phyloP scores from a whole-genome alignment of 805 yeast genomes.

The Candida ortonii region DNA sequence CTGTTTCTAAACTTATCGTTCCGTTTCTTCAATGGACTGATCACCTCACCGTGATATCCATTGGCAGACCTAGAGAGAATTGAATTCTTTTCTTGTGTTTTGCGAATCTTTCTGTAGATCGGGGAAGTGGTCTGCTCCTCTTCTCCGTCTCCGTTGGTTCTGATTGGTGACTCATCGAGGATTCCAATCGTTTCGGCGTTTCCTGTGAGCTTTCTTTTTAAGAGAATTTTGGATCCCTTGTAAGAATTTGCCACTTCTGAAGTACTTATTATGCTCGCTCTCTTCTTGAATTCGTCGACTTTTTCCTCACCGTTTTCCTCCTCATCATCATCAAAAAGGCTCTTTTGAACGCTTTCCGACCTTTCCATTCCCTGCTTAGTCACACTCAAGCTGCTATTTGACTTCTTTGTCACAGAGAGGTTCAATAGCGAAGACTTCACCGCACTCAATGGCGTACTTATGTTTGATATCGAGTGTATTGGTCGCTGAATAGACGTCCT shows the following conservation, averaged over 20 bases:
- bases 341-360: background rate
- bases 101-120: slow-evolving; percentile 18
- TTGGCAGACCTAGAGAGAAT: slow-evolving; percentile 5
- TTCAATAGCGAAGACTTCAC: slow-evolving; percentile 4
- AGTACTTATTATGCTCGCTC: background rate
- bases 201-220: slow-evolving; percentile 10
- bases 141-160: slow-evolving; percentile 6
- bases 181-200: slow-evolving; percentile 5
- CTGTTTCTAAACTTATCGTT: slow-evolving; percentile 18
- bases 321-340: slow-evolving; percentile 14
- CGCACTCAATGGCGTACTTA: slow-evolving; percentile 7
- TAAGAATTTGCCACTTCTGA: no score
- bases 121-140: slow-evolving; percentile 17
- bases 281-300: slow-evolving; percentile 4
- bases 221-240: slow-evolving; percentile 3
- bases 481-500: slow-evolving; percentile 3
- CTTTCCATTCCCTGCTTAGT: background rate
- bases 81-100: slow-evolving; percentile 11
- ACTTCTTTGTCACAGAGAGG: slow-evolving; percentile 8
- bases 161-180: slow-evolving; percentile 12
- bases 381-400: slow-evolving; percentile 1
- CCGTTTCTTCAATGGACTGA: slow-evolving; percentile 26
- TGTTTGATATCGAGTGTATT: slow-evolving; percentile 3
- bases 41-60: slow-evolving; percentile 2
- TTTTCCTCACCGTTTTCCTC: slow-evolving; percentile 7